These are phyloP conservation scores for Saccharomyces hybrid DNA, from an alignment of 1,139 yeast genomes.

Conservation along the genomic window DNA sequence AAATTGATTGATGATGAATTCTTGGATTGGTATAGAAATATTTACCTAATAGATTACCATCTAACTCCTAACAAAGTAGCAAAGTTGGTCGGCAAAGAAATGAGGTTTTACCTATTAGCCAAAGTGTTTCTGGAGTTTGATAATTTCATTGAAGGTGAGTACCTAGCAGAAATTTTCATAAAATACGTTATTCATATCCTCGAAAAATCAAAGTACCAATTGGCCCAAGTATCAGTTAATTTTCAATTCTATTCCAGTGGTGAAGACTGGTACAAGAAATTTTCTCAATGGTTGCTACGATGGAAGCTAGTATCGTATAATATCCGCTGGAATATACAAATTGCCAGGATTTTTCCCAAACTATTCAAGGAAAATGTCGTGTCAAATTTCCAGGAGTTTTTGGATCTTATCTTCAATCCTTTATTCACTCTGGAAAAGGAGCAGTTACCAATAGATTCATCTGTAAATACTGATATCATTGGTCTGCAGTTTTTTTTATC, in stretches of 20 bases:
- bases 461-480: slow-evolving; percentile 6
- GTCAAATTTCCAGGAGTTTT: slow-evolving; percentile 20
- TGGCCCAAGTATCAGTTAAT: slow-evolving; percentile 29
- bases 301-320: slow-evolving; percentile 29
- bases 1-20: slow-evolving; percentile 28
- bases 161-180: slow-evolving; percentile 27
- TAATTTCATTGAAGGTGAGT: slow-evolving; percentile 27
- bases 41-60: slow-evolving; percentile 21
- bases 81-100: slow-evolving; percentile 15
- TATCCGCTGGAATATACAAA: slow-evolving; percentile 28
- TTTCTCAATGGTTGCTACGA: slow-evolving; percentile 25
- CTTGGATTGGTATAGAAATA: slow-evolving; percentile 27
- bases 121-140: slow-evolving; percentile 27
- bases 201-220: slow-evolving; percentile 29
- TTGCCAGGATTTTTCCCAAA: slow-evolving; percentile 22
- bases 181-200: slow-evolving; percentile 21
- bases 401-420: slow-evolving; percentile 25
- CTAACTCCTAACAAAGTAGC: slow-evolving; percentile 12
- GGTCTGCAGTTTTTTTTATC: slow-evolving; percentile 19
- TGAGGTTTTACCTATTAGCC: slow-evolving; percentile 21
- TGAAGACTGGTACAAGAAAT: slow-evolving; percentile 26
- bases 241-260: slow-evolving; percentile 20
- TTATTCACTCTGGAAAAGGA: slow-evolving; percentile 8
- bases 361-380: slow-evolving; percentile 14
- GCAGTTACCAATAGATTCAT: background rate